Conservation (phyloP, 2,329 filamentous ascomycete genomes). For the Cyclaneusma minus region DNA sequence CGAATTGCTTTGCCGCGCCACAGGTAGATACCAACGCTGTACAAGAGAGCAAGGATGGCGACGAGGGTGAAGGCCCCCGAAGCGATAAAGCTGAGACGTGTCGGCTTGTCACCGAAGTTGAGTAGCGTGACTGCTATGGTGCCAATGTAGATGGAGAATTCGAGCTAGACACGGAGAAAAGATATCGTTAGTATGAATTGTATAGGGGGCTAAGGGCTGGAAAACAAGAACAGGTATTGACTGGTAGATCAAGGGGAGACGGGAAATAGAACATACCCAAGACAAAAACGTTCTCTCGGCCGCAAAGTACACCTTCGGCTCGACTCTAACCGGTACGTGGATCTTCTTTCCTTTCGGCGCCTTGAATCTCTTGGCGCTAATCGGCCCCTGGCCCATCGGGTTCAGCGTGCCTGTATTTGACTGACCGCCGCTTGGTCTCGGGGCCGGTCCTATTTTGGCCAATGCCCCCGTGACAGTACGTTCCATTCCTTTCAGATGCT, state of each 20-base stretch:
- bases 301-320: constrained; percentile 96
- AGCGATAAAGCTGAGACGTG: constrained; percentile 44
- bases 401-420: constrained; percentile 39
- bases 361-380: constrained; percentile 45
- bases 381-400: constrained; percentile 38
- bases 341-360: constrained; percentile 80
- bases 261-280: constrained; percentile 45
- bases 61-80: constrained; percentile 70
- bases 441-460: constrained; percentile 7
- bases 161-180: constrained; percentile 58
- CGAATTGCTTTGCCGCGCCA: constrained; percentile 81
- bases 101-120: constrained; percentile 56
- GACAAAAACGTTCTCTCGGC: constrained; percentile 91
- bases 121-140: constrained; percentile 72
- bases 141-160: constrained; percentile 90
- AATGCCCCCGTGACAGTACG: constrained; percentile 5
- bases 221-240: no score
- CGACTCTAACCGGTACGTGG: constrained; percentile 86
- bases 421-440: constrained; percentile 9
- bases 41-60: constrained; percentile 63
- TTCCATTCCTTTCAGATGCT: constrained; percentile 10
- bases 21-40: constrained; percentile 71
- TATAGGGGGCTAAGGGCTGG: constrained; percentile 2
- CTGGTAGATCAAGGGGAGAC: background rate
- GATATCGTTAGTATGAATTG: constrained; percentile 7